These are phyloP conservation scores for Eleusine indica DNA, from an alignment of 176 grass and related monocot genomes.

Conservation along the genomic window DNA sequence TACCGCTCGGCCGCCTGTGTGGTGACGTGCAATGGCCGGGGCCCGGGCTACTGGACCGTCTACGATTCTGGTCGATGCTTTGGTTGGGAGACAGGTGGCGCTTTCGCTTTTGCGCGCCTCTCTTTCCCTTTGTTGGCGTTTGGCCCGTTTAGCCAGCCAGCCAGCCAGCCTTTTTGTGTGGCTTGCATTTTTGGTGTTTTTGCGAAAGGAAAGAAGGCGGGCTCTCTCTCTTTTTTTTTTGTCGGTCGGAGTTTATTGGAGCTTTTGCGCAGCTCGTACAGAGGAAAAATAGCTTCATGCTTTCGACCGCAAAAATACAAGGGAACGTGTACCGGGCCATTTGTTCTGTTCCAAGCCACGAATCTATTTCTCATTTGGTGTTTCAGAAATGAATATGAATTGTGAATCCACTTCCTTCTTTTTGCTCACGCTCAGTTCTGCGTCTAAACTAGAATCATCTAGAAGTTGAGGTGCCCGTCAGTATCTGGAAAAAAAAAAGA, in stretches of 20 bases:
- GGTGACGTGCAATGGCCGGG: conserved; percentile 12
- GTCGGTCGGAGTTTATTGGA: neutral
- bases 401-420: neutral
- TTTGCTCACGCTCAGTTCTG: neutral
- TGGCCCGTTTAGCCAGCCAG: too few species aligned
- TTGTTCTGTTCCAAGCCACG: neutral
- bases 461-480: neutral
- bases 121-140: neutral
- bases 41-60: neutral
- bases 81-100: conserved; percentile 11
- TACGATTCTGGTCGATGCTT: conserved; percentile 8
- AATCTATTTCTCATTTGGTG: neutral
- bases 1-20: conserved; percentile 17
- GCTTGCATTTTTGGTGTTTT: conserved; percentile 7
- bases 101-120: conserved; percentile 32
- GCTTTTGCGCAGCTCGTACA: neutral
- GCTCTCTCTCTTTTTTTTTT: neutral
- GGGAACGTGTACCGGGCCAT: neutral
- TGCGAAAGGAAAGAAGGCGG: neutral
- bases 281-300: neutral
- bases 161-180: conserved; percentile 11
- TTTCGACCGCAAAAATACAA: neutral
- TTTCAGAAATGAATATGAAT: neutral
- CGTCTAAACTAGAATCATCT: neutral
- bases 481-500: too few species aligned